Percentiles rank a stretch among this genome's conserved stretches.
Evolutionary conservation across 768 basidiomycete species (phyloP).

Genomic region (Pluteus cervinus): DNA sequence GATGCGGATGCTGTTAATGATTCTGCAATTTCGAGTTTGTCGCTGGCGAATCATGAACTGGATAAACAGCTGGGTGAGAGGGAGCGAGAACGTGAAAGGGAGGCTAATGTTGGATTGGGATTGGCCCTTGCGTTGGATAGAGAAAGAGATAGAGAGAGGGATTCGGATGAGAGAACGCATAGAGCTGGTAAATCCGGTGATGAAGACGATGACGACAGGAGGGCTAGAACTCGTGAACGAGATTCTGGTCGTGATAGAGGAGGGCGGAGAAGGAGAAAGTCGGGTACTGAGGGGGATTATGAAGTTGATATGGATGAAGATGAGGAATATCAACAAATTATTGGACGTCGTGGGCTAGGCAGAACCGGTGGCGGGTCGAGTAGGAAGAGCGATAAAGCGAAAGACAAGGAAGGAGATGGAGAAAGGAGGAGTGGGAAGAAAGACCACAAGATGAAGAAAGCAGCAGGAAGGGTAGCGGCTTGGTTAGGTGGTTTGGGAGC

Average conservation of each 20-base stretch:
- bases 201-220: constrained; percentile 7
- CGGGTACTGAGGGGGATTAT: not conserved
- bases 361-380: no score
- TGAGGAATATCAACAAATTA: no score
- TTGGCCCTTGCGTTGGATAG: no score
- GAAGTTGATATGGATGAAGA: constrained; percentile 1
- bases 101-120: constrained; percentile 12
- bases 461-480: constrained; percentile 67
- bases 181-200: constrained; percentile 19
- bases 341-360: no score
- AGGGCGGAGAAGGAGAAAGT: constrained; percentile 13
- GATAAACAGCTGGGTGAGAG: constrained; percentile 14
- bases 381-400: constrained; percentile 9
- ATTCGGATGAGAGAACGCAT: constrained; percentile 36
- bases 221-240: constrained; percentile 18
- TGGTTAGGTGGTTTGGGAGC: constrained; percentile 70
- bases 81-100: constrained; percentile 8
- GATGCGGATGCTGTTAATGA: constrained; percentile 30
- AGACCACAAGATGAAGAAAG: constrained; percentile 24
- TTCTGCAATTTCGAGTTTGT: constrained; percentile 52
- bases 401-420: constrained; percentile 11
- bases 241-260: constrained; percentile 12
- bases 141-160: constrained; percentile 22
- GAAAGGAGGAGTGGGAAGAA: constrained; percentile 15
- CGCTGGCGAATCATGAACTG: constrained; percentile 31